Evolutionary conservation across 2,329 filamentous ascomycete genomes (phyloP), one percentile per base, ranked within the genome.

Genomic region (Apiospora phragmitis): DNA sequence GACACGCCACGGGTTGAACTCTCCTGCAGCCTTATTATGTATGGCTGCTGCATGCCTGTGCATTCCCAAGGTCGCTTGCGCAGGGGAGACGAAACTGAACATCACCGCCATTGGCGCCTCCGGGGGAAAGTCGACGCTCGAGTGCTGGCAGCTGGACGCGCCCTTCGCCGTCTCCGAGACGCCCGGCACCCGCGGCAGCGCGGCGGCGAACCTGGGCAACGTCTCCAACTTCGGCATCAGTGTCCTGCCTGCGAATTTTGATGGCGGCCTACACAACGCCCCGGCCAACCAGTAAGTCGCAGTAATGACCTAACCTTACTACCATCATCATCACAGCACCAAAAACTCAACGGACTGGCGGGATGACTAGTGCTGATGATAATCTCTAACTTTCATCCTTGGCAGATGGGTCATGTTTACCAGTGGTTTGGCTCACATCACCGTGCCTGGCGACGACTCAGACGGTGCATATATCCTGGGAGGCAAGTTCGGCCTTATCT

Each of bases 101-200:
- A 24, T 66, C 38, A 69, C 73, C 21, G 70, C 72, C 4, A 67
- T 75, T 8, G 72, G 73, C 24, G 77, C 84, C 7, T 84, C 84
- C 68, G 74, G 84, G 65, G 85, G 82, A 12, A 80, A 82, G 35
- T 85, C 83, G n/a, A 79, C 76, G 1, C 75, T 85, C 21, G 81
- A 85, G 76, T 85, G 83, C 74, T 85, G 83, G 83, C 78, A 82
- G 71, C 72, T 85, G n/a, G 72, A 77, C 12, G 72, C 79, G 1
- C 78, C 79, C 9, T 83, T 84, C 71, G 62, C 75, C n/a, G 74
- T 72, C 1, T 81, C 81, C 8, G 73, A 73, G 4, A 65, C 78
- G 38, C 72, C 80, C 8, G 81, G 82, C 1, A 80, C 75, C 4
- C 38, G 75, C 6, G 82, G 82, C 6, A 74, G 78, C 2, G 73